Evolutionary conservation across 305 asterid genomes (phyloP).

Genomic region (Plantago rigida): DNA sequence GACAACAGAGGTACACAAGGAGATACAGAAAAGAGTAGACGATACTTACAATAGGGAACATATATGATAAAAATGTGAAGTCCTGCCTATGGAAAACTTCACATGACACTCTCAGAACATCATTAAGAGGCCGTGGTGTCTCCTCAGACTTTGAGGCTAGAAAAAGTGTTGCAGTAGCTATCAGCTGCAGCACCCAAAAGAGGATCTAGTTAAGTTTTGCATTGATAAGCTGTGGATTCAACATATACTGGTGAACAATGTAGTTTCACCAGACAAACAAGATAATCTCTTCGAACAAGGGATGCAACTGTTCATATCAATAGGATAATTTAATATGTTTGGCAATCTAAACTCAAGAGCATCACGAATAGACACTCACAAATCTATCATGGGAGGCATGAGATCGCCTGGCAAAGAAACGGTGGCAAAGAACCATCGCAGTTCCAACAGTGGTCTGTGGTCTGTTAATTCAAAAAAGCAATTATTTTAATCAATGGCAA

Average conservation of each 20-base stretch:
- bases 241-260: conserved; percentile 10
- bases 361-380: conserved; percentile 40
- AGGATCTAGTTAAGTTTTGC: conserved; percentile 25
- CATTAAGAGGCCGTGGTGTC: conserved; percentile 76
- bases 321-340: not conserved
- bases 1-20: conserved; percentile 1
- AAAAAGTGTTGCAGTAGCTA: conserved; percentile 90
- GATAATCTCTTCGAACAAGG: not conserved
- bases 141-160: conserved; percentile 93
- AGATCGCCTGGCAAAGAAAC: conserved; percentile 79
- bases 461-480: conserved; percentile 38
- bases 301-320: not conserved
- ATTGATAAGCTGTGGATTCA: conserved; percentile 17
- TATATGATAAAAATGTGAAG: conserved; percentile 47
- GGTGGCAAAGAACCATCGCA: conserved; percentile 95
- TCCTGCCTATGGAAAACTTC: conserved; percentile 80
- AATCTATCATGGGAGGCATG: conserved; percentile 96
- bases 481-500: conserved; percentile 1
- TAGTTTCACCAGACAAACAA: conserved; percentile 8
- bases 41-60: conserved; percentile 65
- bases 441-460: conserved; percentile 92
- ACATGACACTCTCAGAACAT: conserved; percentile 59
- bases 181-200: conserved; percentile 48
- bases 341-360: conserved; percentile 1
- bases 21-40: conserved; percentile 18